phyloP scores from a whole-genome alignment of 2,329 filamentous ascomycete genomes.

The Trichophyton verrucosum region DNA sequence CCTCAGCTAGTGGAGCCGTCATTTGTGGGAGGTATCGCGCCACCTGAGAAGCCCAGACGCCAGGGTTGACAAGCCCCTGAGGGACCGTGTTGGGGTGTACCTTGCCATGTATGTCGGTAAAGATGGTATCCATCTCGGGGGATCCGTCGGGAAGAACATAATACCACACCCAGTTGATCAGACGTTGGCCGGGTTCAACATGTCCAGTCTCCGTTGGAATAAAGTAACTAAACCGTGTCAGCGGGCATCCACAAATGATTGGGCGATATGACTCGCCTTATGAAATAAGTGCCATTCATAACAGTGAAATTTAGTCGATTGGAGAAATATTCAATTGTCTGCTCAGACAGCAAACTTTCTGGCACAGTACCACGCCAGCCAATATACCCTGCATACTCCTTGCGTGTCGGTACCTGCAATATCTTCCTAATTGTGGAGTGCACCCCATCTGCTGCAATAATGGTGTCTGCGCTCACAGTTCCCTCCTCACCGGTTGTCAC shows the following conservation, averaged over 20 bases:
- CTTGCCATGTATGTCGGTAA: not conserved
- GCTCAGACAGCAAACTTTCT: not conserved
- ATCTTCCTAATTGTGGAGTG: not conserved
- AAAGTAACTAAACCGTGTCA: not conserved
- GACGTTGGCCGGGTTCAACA: not conserved
- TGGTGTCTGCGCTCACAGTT: not conserved
- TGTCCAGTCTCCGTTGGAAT: not conserved
- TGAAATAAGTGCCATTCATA: not conserved
- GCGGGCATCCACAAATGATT: not conserved
- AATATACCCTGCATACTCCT: not conserved
- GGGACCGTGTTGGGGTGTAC: not conserved
- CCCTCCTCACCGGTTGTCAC: not conserved
- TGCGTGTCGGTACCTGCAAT: not conserved
- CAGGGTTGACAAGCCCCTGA: not conserved
- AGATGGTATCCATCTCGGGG: not conserved
- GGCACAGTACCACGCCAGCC: not conserved
- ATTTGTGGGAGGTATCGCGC: not conserved
- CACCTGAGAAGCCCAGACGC: not conserved
- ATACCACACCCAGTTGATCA: not conserved
- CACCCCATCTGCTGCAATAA: not conserved
- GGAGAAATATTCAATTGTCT: not conserved
- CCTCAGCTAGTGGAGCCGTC: not conserved
- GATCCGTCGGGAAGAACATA: not conserved
- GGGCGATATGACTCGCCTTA: not conserved
- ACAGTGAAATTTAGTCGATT: not conserved